These are phyloP conservation scores for Agaricales sp. DNA, from an alignment of 1,284 basidiomycete species.

Conservation along the genomic window DNA sequence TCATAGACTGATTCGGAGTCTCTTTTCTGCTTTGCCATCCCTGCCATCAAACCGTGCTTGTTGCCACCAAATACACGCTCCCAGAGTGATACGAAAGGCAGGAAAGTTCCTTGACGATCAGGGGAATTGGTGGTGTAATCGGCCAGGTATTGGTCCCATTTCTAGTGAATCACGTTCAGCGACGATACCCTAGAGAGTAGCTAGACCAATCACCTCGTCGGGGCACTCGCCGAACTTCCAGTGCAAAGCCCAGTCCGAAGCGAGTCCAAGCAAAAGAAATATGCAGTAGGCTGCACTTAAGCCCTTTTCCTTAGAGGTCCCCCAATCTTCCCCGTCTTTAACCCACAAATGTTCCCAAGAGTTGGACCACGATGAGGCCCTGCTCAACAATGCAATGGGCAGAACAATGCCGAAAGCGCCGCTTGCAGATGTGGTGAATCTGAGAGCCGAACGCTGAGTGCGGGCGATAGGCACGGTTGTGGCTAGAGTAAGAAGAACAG, in stretches of 20 bases:
- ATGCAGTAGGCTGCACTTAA: slow-evolving; percentile 46
- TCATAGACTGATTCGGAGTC: slow-evolving; percentile 7
- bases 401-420: slow-evolving; percentile 48
- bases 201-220: slow-evolving; percentile 38
- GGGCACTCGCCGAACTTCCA: slow-evolving; percentile 52
- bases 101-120: slow-evolving; percentile 26
- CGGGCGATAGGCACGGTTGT: slow-evolving; percentile 34
- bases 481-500: slow-evolving; percentile 26
- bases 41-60: slow-evolving; percentile 12
- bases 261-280: slow-evolving; percentile 35
- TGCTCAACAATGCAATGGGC: slow-evolving; percentile 41
- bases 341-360: slow-evolving; percentile 53
- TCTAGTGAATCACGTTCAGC: slow-evolving; percentile 24
- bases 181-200: neutral
- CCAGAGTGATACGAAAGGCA: neutral
- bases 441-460: slow-evolving; percentile 35
- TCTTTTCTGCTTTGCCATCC: slow-evolving; percentile 12
- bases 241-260: slow-evolving; percentile 43
- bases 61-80: neutral
- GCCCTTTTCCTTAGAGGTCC: slow-evolving; percentile 40
- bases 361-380: slow-evolving; percentile 45
- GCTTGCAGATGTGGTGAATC: slow-evolving; percentile 38
- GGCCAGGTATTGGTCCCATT: slow-evolving; percentile 60
- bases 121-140: slow-evolving; percentile 43
- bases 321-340: slow-evolving; percentile 37